Conservation (phyloP, 2,329 filamentous ascomycete species). For the Tolypocladium guangdongense region DNA sequence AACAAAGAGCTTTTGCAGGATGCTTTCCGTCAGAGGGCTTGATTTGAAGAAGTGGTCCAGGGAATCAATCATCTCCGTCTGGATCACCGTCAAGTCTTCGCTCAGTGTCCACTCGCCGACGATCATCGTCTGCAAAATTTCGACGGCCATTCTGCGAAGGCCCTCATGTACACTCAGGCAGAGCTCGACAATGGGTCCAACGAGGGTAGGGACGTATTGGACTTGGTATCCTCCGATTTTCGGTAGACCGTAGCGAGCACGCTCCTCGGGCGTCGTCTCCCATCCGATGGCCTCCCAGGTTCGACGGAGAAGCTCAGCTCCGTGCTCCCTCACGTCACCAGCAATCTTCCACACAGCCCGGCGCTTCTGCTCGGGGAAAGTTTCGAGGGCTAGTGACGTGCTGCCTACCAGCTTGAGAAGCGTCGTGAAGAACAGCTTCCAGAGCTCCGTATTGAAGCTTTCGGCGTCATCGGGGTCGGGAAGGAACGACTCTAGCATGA, state of each 20-base stretch:
- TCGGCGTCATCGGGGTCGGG: constrained; percentile 88
- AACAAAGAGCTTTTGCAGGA: constrained; percentile 88
- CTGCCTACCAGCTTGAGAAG: constrained; percentile 83
- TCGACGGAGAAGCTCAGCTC: constrained; percentile 71
- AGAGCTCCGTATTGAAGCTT: constrained; percentile 82
- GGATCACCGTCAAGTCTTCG: constrained; percentile 80
- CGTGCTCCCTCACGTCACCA: constrained; percentile 85
- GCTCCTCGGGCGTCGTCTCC: constrained; percentile 78
- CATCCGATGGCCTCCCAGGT: constrained; percentile 96
- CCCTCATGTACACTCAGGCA: constrained; percentile 94
- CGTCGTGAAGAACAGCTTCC: constrained; percentile 87
- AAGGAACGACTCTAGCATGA: constrained; percentile 73
- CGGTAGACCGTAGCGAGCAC: constrained; percentile 61
- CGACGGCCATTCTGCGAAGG: constrained; percentile 77
- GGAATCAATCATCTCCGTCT: constrained; percentile 94
- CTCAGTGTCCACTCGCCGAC: constrained; percentile 96
- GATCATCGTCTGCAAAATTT: constrained; percentile 95
- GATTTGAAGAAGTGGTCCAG: constrained; percentile 84
- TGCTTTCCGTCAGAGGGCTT: constrained; percentile 76
- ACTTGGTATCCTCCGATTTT: constrained; percentile 96
- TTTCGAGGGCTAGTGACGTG: constrained; percentile 80
- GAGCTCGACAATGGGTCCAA: constrained; percentile 83
- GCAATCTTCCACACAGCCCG: constrained; percentile 98
- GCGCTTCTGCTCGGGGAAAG: constrained; percentile 92
- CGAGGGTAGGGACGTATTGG: constrained; percentile 88